Evolutionary conservation across 352 stramenopile species (phyloP).

Genomic region (Globisporangium perplexum): DNA sequence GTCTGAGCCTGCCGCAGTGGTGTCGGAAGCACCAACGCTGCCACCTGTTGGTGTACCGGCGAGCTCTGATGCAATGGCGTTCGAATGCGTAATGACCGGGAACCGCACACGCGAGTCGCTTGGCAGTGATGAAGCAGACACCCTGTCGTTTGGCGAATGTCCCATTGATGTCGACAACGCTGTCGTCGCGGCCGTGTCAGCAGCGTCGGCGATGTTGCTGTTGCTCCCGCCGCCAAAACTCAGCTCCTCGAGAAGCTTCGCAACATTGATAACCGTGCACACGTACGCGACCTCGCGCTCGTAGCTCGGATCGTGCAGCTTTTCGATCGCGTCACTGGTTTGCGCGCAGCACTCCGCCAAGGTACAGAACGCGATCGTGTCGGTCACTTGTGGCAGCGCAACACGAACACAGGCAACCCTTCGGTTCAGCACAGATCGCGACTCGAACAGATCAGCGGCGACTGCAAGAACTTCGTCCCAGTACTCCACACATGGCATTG

Average conservation of each 20-base stretch:
- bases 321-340: conserved; percentile 41
- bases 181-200: background rate
- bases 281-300: conserved; percentile 57
- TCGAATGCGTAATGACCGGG: conserved; percentile 18
- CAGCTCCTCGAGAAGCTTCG: conserved; percentile 16
- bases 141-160: conserved; percentile 1
- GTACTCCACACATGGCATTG: conserved; percentile 45
- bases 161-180: background rate
- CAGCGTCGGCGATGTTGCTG: too few relatives aligned
- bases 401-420: conserved; percentile 37
- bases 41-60: background rate
- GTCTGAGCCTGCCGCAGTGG: background rate
- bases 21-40: background rate
- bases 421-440: conserved; percentile 27
- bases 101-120: conserved; percentile 17
- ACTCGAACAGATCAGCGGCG: conserved; percentile 46
- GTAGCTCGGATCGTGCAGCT: conserved; percentile 45
- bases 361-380: conserved; percentile 50
- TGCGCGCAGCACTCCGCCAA: conserved; percentile 49
- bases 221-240: conserved; percentile 7
- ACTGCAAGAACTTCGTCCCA: conserved; percentile 47
- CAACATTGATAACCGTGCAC: conserved; percentile 44
- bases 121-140: background rate
- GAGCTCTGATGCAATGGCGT: background rate
- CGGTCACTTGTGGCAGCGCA: conserved; percentile 31